Evolutionary conservation across 129 eudicot genomes (phyloP).

Genomic region (Helichrysum umbraculigerum): DNA sequence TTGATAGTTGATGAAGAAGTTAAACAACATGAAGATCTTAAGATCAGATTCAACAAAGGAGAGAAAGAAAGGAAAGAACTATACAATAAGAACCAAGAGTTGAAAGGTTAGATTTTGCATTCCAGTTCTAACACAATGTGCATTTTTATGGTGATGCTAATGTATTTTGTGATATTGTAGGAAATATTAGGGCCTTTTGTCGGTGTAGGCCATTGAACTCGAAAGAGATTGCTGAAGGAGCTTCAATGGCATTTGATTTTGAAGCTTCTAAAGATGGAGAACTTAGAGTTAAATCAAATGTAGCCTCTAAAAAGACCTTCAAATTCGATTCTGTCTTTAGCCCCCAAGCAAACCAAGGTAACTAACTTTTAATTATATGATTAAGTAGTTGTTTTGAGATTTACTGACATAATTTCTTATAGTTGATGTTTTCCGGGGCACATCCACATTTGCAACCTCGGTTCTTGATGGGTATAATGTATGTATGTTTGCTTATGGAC

Average conservation of each 20-base stretch:
- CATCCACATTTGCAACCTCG: constrained; percentile 84
- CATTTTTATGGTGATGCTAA: neutral
- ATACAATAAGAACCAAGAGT: constrained; percentile 78
- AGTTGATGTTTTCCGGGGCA: constrained; percentile 90
- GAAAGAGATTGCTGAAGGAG: constrained; percentile 71
- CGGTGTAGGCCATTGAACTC: constrained; percentile 88
- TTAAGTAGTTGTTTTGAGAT: neutral
- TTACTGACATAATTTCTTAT: constrained; percentile 12
- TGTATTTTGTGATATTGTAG: constrained; percentile 37
- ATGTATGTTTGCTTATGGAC: constrained; percentile 96
- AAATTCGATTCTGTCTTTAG: constrained; percentile 89
- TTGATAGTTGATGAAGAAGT: constrained; percentile 62
- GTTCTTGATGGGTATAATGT: constrained; percentile 94
- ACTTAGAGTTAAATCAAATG: constrained; percentile 61
- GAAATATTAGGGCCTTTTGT: constrained; percentile 91
- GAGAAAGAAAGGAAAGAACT: constrained; percentile 82
- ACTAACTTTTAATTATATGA: neutral
- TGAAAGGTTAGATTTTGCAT: constrained; percentile 58
- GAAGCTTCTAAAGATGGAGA: no score
- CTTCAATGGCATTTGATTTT: no score
- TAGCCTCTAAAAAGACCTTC: constrained; percentile 51
- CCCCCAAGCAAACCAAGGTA: constrained; percentile 88
- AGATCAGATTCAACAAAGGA: constrained; percentile 59
- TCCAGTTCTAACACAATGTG: neutral
- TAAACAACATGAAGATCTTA: constrained; percentile 63